These are phyloP conservation scores for Eimeria brunetti DNA, from an alignment of 169 alveolate species.

Conservation along the genomic window DNA sequence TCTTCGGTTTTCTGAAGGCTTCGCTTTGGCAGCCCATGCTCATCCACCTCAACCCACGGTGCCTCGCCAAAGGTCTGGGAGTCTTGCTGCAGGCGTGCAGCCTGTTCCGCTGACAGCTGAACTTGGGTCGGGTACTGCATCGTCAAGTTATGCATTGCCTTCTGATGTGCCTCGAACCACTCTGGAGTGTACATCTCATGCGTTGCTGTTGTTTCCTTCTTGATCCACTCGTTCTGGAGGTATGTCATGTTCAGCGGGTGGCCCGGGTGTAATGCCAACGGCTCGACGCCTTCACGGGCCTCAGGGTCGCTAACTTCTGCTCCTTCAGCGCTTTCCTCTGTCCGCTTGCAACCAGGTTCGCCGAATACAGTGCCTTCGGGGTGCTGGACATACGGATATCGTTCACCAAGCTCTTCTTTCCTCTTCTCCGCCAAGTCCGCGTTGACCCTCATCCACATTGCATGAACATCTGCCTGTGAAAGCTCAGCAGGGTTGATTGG, in stretches of 20 bases:
- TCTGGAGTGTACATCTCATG: conserved; percentile 89
- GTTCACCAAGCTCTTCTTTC: conserved; percentile 82
- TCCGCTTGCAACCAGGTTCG: conserved; percentile 78
- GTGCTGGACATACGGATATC: conserved; percentile 80
- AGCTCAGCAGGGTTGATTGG: conserved; percentile 91
- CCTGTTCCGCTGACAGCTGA: conserved; percentile 87
- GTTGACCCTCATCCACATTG: conserved; percentile 93
- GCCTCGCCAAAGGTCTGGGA: conserved; percentile 80
- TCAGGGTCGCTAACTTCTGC: conserved; percentile 75
- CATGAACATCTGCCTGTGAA: conserved; percentile 92
- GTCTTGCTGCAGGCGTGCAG: conserved; percentile 81
- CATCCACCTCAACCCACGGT: conserved; percentile 80
- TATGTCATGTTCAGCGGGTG: conserved; percentile 88
- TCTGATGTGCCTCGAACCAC: conserved; percentile 87
- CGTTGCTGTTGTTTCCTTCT: conserved; percentile 84
- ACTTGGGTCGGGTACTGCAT: conserved; percentile 87
- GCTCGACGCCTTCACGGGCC: conserved; percentile 82
- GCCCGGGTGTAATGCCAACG: conserved; percentile 87
- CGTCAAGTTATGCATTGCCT: conserved; percentile 84
- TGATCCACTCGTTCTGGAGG: conserved; percentile 87
- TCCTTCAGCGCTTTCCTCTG: conserved; percentile 74
- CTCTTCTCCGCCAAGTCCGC: conserved; percentile 87
- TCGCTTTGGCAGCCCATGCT: conserved; percentile 32
- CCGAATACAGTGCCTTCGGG: conserved; percentile 82
- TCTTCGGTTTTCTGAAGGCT: conserved; percentile 16